phyloP scores from a whole-genome alignment of 805 yeast genomes.

The Metschnikowia gelsemii region DNA sequence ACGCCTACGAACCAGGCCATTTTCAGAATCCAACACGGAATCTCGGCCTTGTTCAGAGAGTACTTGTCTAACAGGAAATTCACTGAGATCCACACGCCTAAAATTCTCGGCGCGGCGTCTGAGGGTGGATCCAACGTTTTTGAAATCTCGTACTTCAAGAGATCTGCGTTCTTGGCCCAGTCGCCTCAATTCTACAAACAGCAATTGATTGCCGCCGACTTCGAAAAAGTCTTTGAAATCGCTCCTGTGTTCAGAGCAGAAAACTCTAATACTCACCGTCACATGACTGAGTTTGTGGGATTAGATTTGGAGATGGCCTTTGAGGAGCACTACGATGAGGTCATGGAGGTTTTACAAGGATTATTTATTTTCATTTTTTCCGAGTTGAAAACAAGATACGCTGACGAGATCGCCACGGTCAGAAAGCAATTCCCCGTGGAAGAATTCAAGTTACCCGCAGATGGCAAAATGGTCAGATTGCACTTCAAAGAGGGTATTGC shows the following conservation, averaged over 20 bases:
- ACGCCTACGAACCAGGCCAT: slow-evolving; percentile 97
- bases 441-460: slow-evolving; percentile 91
- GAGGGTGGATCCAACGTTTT: slow-evolving; percentile 99
- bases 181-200: slow-evolving; percentile 98
- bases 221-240: slow-evolving; percentile 92
- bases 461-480: slow-evolving; percentile 89
- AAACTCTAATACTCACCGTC: slow-evolving; percentile 98
- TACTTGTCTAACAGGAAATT: slow-evolving; percentile 67
- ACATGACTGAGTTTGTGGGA: slow-evolving; percentile 98
- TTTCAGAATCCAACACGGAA: slow-evolving; percentile 90
- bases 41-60: slow-evolving; percentile 85
- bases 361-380: slow-evolving; percentile 86
- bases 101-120: slow-evolving; percentile 89
- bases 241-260: slow-evolving; percentile 99
- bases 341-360: slow-evolving; percentile 57
- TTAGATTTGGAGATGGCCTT: slow-evolving; percentile 97
- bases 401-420: slow-evolving; percentile 81
- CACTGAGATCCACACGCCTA: slow-evolving; percentile 95
- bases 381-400: slow-evolving; percentile 76
- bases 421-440: slow-evolving; percentile 97
- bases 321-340: slow-evolving; percentile 98
- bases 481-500: slow-evolving; percentile 89
- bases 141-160: slow-evolving; percentile 89
- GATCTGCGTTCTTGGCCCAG: slow-evolving; percentile 92
- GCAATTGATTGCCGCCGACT: slow-evolving; percentile 96